Percentiles rank a stretch among this genome's conserved stretches.
Conservation (phyloP, 495 filamentous ascomycete genomes). For the Pseudomonodictys pantanalensis region DNA sequence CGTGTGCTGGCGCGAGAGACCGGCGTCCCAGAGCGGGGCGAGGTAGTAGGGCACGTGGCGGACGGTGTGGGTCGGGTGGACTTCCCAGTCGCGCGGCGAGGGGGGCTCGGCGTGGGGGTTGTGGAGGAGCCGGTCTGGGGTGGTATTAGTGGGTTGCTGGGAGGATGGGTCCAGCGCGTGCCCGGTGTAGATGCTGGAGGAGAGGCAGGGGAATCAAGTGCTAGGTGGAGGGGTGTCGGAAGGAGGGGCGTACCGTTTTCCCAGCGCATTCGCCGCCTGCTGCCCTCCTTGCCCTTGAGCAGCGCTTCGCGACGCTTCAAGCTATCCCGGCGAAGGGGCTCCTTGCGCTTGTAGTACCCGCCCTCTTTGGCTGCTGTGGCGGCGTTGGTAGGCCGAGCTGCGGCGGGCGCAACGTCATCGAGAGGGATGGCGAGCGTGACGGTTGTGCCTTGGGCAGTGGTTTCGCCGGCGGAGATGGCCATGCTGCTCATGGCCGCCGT, state of each 20-base stretch:
- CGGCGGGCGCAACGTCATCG: conserved; percentile 30
- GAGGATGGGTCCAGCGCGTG: too few species aligned
- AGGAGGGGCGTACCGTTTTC: conserved; percentile 74
- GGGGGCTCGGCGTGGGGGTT: conserved; percentile 87
- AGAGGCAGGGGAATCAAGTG: not conserved
- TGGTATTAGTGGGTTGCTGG: not conserved
- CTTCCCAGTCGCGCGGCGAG: conserved; percentile 72
- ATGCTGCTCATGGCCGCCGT: conserved; percentile 30
- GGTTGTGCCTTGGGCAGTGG: conserved; percentile 28
- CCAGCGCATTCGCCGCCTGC: conserved; percentile 80
- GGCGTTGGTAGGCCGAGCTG: conserved; percentile 16
- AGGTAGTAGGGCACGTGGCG: conserved; percentile 83
- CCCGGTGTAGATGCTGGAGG: not conserved
- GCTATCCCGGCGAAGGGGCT: conserved; percentile 55
- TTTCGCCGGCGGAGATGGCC: conserved; percentile 23
- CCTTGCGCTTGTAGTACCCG: conserved; percentile 28
- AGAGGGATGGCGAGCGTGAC: conserved; percentile 45
- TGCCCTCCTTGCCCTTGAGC: conserved; percentile 92
- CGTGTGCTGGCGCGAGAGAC: conserved; percentile 49
- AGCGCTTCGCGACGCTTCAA: conserved; percentile 70
- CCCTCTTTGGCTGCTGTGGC: conserved; percentile 7
- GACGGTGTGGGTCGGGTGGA: conserved; percentile 73
- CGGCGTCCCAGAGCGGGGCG: conserved; percentile 80
- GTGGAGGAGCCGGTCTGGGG: conserved; percentile 75
- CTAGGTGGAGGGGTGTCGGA: not conserved